Conservation (phyloP, 2,329 filamentous ascomycete species). For the Triangularia verruculosa region DNA sequence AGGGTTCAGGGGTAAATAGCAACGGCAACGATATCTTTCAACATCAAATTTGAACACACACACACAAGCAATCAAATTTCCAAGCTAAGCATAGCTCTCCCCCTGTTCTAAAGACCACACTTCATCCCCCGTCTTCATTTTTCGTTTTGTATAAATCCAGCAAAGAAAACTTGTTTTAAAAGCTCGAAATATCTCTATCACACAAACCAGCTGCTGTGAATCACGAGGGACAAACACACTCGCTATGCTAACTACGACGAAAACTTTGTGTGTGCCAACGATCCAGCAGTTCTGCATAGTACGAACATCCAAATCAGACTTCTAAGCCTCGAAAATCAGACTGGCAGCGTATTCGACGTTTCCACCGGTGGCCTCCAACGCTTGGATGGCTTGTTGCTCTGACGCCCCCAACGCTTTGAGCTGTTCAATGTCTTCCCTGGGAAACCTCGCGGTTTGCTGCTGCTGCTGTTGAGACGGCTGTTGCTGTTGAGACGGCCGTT, state of each 20-base stretch:
- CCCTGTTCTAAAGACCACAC: too few species aligned
- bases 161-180: too few species aligned
- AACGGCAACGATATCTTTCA: too few species aligned
- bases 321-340: constrained; percentile 61
- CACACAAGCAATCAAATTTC: too few species aligned
- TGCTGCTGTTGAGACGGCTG: constrained; percentile 26
- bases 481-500: neutral
- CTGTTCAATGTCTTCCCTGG: constrained; percentile 68
- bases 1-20: too few species aligned
- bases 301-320: neutral
- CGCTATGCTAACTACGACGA: neutral
- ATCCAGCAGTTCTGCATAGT: neutral
- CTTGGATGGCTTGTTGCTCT: constrained; percentile 71
- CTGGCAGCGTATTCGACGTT: constrained; percentile 87
- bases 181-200: too few species aligned
- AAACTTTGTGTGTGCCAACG: neutral
- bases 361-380: constrained; percentile 77
- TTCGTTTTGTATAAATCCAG: too few species aligned
- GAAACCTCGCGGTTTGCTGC: constrained; percentile 36
- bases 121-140: too few species aligned
- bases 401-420: constrained; percentile 76
- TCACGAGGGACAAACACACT: neutral
- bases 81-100: too few species aligned
- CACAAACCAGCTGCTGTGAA: too few species aligned
- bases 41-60: too few species aligned